A percentile compares a stretch with the other conserved stretches of the same genome.
Evolutionary conservation across 306 rosid genomes (phyloP).

Genomic region (Medicago truncatula): MtrunA17r5.0-ANR NC_053042.1:52814501-52815000

Average conservation of each 20-base stretch:
- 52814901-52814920: constrained; percentile 34
- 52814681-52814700: constrained; percentile 17
- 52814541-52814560: constrained; percentile 7
- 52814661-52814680: constrained; percentile 7
- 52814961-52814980: constrained; percentile 88
- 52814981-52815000: constrained; percentile 78
- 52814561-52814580: not conserved
- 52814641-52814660: not conserved
- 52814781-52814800: constrained; percentile 91
- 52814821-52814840: constrained; percentile 92
- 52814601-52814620: constrained; percentile 9
- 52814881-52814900: constrained; percentile 22
- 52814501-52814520: constrained; percentile 15
- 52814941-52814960: constrained; percentile 71
- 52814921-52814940: not conserved
- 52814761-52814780: constrained; percentile 95
- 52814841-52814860: constrained; percentile 98
- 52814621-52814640: constrained; percentile 13
- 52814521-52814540: constrained; percentile 11
- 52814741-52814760: constrained; percentile 25
- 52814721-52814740: constrained; percentile 28
- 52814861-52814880: constrained; percentile 39
- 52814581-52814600: not conserved
- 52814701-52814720: constrained; percentile 24
- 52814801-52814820: constrained; percentile 99